Evolutionary conservation across 306 rosid genomes (phyloP).

Genomic region (Amphicarpaea edgeworthii): DNA sequence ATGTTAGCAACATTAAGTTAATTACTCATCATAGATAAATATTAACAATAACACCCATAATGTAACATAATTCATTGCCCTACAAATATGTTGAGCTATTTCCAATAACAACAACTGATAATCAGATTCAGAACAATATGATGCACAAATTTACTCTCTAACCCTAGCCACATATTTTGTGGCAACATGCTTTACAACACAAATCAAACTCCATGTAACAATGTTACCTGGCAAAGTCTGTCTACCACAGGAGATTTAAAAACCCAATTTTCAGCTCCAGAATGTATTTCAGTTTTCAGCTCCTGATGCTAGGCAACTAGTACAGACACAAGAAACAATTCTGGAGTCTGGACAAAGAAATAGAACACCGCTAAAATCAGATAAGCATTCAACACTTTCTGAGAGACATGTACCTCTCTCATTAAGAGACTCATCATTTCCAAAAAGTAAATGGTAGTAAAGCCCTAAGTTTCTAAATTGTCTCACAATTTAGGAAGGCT

Average conservation of each 20-base stretch:
- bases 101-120: neutral
- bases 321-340: neutral
- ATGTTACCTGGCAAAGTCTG: slow-evolving; percentile 13
- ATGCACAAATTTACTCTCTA: slow-evolving; percentile 23
- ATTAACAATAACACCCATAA: slow-evolving; percentile 1
- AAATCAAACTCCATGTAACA: slow-evolving; percentile 7
- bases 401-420: slow-evolving; percentile 12
- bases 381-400: neutral
- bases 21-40: slow-evolving; percentile 19
- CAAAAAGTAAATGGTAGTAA: neutral
- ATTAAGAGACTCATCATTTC: slow-evolving; percentile 28
- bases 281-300: slow-evolving; percentile 39
- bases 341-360: neutral
- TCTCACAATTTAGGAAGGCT: slow-evolving; percentile 11
- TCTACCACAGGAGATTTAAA: slow-evolving; percentile 11
- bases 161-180: slow-evolving; percentile 13
- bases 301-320: neutral
- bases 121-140: slow-evolving; percentile 31
- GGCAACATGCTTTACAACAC: slow-evolving; percentile 7
- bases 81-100: slow-evolving; percentile 28
- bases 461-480: neutral
- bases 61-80: slow-evolving; percentile 9
- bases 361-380: slow-evolving; percentile 14
- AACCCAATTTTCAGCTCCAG: slow-evolving; percentile 26
- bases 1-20: slow-evolving; percentile 22